Base-by-base conservation (phyloP, 148 eudicot genomes). In the Nepenthes gracilis region DNA sequence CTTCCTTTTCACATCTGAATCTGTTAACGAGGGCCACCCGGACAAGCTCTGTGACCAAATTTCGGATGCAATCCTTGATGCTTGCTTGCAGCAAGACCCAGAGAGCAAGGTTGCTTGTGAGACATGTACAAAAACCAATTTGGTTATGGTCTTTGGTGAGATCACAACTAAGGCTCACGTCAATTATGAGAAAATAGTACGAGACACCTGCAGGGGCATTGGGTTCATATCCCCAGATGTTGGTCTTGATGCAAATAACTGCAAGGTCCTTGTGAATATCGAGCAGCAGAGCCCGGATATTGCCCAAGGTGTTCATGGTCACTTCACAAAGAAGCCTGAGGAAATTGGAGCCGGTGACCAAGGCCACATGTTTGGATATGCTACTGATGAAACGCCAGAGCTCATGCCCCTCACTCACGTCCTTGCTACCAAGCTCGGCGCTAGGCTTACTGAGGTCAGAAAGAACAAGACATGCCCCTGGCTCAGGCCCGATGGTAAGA, bases 111-210 rank as follows among this genome's bases (percentile, higher is more conserved):
- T 67, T 2, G 71, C 71, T 33, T 67, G 71, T 35, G 71, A 67
- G 60, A 67, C 71, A 33, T 67, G 71, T 47, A 43, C 71, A 0
- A 67, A 67, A 48, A 67, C 71, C 1, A 67, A 67, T 57, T 60
- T 67, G 71, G 71, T 67, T 0, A 67, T 67, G 71, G 71, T 67
- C n/a, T 67, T 67, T 13, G 71, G 71, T 7, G 71, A 67, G 65
- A 67, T 67, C 52, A 67, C 71, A 34, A 67, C 64, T 7, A 67
- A 67, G 55, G 71, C 71, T 0, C 53, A 52, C 6, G 60, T 67
- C 1, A 64, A 67, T 43, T 67, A 67, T 34, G 71, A 67, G 57
- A 67, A 67, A 32, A 60, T 60, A 53, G 71, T 67, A 0, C 50
- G 71, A 10, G 71, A 67, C 8, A 67, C 71, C 4, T 67, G 71